These are phyloP conservation scores for Plasmopara halstedii DNA, from an alignment of 352 stramenopile species.

Conservation along the genomic window DNA sequence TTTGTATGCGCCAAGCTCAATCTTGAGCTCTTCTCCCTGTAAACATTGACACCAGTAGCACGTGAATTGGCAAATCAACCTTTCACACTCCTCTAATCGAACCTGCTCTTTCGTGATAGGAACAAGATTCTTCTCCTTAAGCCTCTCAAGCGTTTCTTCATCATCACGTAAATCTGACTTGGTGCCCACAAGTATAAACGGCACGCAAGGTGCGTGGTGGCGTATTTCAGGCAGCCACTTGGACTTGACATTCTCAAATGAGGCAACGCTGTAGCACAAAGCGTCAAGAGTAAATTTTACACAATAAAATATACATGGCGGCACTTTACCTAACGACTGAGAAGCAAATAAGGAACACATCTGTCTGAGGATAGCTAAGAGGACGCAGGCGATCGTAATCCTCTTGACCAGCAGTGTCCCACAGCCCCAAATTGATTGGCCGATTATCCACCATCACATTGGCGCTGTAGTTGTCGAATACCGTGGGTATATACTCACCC, in stretches of 20 bases:
- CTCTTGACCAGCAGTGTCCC: slow-evolving; percentile 96
- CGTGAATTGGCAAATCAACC: background rate
- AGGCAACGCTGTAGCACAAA: slow-evolving; percentile 54
- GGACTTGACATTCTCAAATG: slow-evolving; percentile 94
- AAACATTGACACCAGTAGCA: background rate
- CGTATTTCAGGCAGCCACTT: slow-evolving; percentile 91
- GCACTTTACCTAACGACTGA: slow-evolving; percentile 80
- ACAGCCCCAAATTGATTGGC: slow-evolving; percentile 94
- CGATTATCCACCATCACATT: slow-evolving; percentile 92
- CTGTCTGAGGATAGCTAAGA: slow-evolving; percentile 93
- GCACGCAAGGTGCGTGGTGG: slow-evolving; percentile 83
- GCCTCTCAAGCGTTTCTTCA: slow-evolving; percentile 82
- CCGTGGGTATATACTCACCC: slow-evolving; percentile 94
- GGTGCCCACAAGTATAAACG: slow-evolving; percentile 94
- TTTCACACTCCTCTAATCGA: background rate
- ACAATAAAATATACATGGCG: too few species aligned
- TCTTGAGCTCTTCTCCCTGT: slow-evolving; percentile 82
- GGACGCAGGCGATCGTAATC: slow-evolving; percentile 95
- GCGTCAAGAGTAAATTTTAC: too few species aligned
- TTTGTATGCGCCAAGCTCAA: slow-evolving; percentile 84
- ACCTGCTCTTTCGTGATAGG: slow-evolving; percentile 73
- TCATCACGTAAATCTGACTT: slow-evolving; percentile 92
- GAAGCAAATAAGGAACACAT: slow-evolving; percentile 96
- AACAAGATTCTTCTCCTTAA: slow-evolving; percentile 78
- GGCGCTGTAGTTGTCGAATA: slow-evolving; percentile 92